Percentiles rank a stretch among this genome's conserved stretches.
Evolutionary conservation across 345 rosid genomes (phyloP).

Genomic region (Leavenworthia alabamica): DNA sequence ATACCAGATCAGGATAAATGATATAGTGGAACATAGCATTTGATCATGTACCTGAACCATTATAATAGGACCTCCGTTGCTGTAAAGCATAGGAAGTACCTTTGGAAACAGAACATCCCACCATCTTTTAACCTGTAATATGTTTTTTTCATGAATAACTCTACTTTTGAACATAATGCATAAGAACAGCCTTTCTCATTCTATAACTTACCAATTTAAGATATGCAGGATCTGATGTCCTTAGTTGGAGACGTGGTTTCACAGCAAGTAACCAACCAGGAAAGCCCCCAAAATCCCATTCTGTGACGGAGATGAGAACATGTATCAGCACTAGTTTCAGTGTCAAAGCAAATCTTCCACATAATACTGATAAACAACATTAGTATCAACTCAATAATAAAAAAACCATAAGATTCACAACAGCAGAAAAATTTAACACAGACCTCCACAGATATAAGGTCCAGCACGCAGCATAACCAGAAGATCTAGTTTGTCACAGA

Average conservation of each 20-base stretch:
- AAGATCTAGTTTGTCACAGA: slow-evolving; percentile 72
- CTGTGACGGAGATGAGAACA: slow-evolving; percentile 31
- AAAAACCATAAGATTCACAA: neutral
- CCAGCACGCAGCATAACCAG: slow-evolving; percentile 92
- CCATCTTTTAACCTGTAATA: slow-evolving; percentile 73
- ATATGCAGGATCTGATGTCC: slow-evolving; percentile 77
- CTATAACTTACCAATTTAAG: slow-evolving; percentile 48
- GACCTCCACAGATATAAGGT: slow-evolving; percentile 93
- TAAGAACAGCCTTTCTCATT: neutral
- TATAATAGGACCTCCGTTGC: slow-evolving; percentile 77
- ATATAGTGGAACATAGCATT: neutral
- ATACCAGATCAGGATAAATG: neutral
- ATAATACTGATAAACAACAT: neutral
- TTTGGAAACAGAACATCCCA: slow-evolving; percentile 73
- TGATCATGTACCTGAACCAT: slow-evolving; percentile 73
- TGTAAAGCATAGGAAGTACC: slow-evolving; percentile 62
- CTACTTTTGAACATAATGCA: neutral
- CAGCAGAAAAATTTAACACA: neutral
- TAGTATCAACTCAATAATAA: neutral
- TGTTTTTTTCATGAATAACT: slow-evolving; percentile 7
- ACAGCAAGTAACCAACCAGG: slow-evolving; percentile 86
- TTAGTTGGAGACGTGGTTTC: slow-evolving; percentile 53
- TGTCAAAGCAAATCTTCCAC: too few species aligned
- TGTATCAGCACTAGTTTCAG: neutral
- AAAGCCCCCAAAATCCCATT: slow-evolving; percentile 96